phyloP scores from a whole-genome alignment of 2,329 filamentous ascomycete species.

The Cladosporium sp. region DNA sequence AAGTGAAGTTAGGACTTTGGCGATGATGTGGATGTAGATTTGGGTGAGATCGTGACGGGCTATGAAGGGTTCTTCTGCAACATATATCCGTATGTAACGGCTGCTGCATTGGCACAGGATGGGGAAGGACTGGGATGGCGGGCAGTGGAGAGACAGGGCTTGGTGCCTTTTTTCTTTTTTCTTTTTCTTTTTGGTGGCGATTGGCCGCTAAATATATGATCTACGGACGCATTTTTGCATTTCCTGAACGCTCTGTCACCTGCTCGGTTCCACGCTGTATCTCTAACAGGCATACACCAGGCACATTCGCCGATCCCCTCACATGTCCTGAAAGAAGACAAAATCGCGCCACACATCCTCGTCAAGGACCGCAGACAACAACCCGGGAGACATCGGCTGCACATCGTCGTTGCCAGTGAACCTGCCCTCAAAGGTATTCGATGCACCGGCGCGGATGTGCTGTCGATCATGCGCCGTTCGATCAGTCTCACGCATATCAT shows the following conservation, averaged over 20 bases:
- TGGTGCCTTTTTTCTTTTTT: background rate
- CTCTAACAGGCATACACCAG: too few relatives aligned
- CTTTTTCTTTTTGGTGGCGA: background rate
- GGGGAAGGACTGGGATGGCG: background rate
- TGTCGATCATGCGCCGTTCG: background rate
- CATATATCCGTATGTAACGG: background rate
- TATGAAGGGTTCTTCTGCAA: background rate
- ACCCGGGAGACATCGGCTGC: background rate
- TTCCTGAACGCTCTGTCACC: background rate
- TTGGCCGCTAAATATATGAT: background rate
- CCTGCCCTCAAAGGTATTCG: background rate
- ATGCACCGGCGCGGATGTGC: background rate
- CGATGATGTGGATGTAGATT: slow-evolving; percentile 31
- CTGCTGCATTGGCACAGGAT: background rate
- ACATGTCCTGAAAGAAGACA: background rate
- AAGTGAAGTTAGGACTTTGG: slow-evolving; percentile 21
- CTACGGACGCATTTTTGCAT: background rate
- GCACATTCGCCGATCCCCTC: background rate
- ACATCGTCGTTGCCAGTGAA: background rate
- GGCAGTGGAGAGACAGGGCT: background rate
- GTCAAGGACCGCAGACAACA: background rate
- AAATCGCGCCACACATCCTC: background rate
- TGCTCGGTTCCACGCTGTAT: too few relatives aligned
- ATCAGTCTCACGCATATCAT: background rate
- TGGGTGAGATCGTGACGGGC: background rate